Evolutionary conservation across 2,329 filamentous ascomycete species (phyloP), one percentile per base, ranked within the genome.

Genomic region (Ascochyta viciae-villosae): DNA sequence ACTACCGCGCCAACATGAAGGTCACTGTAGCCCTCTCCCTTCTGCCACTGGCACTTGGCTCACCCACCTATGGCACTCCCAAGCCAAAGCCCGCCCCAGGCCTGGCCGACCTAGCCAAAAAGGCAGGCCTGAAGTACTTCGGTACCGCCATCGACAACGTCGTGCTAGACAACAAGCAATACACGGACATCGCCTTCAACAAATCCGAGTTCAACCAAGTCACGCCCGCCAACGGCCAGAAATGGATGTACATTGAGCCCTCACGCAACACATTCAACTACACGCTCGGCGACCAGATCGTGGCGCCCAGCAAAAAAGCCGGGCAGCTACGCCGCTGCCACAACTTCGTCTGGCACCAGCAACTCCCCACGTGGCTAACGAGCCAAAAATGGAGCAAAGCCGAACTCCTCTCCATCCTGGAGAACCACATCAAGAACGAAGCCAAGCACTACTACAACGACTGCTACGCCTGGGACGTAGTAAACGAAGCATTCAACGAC

Each of bases 391-490:
- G 85, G 83, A 87, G 83, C 13, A 82, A 82, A 55, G 77, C 75
- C 3, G 84, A 86, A 37, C 80, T 91, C 3, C 81, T 80, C 13
- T 74, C 76, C 4, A 81, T 84, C 19, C 76, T 89, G 60, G 78
- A 85, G 70, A 82, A 82, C 48, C 87, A 89, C 72, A 84, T 90
- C 61, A 80, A 81, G 57, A 80, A 83, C 60, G 84, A 83, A 45
- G 82, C 84, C 6, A 77, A 74, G 13, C 81, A 87, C 72, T 88
- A 83, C 77, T 82, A 82, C 70, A 82, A 84, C 51, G 78, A 83
- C 62, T 87, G 86, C 72, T 84, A 85, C 68, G 80, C 82, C 27
- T 89, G 86, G 86, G 86, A 89, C 52, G 86, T 89, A 0, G 81
- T 88, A 23, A 89, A 89, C 70, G 86, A 89, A 76, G 83, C 81